Evolutionary conservation across 2,329 filamentous ascomycete genomes (phyloP), one percentile per base, ranked within the genome.

Genomic region (Amauroascus niger): DNA sequence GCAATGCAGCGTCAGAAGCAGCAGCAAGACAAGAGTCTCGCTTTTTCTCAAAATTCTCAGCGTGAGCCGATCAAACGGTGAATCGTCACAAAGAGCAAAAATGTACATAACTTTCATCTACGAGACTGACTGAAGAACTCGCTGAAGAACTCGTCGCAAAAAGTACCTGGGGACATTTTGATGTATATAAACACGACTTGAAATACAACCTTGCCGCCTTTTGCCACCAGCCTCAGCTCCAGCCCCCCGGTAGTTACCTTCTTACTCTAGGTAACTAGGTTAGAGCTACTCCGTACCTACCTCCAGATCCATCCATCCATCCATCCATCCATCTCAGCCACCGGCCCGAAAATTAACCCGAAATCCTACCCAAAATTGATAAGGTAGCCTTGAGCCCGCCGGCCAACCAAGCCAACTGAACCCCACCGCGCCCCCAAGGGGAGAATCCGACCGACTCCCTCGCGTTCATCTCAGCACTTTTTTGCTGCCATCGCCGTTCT

Each of bases 1-100:
- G 78, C 80, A 1, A 82, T 80, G 60, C 76, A 84, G 66, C 73
- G 77, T 49, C 74, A 77, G 57, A 76, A 72, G 33, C 43, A 54
- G 30, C 52, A 51, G 39, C 51, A 44, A 43, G 37, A 46, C 16
- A 50, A 39, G 20, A 50, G 50, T 32, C 43, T 37, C 3, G 30
- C 40, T 1, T 52, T 46, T 9, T 37, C 41, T 16, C 49, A 28
- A n/a, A 30, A 13, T 3, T 28, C 32, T 18, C 18, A 44, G 11
- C n/a, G 2, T 32, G 39, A 24, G 11, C 6, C 39, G 6, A 51
- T 35, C 26, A 24, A 22, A 20, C 7, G 37, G 35, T 43, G 24
- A 35, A 8, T 18, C 2, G 16, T 16, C 16, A 1, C 13, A 16
- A 13, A 11, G 46, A 28, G 6, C 32, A 37, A 37, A 11, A 18